Base-by-base conservation (phyloP, 176 grass and related monocot species). In the Eleusine indica region DNA sequence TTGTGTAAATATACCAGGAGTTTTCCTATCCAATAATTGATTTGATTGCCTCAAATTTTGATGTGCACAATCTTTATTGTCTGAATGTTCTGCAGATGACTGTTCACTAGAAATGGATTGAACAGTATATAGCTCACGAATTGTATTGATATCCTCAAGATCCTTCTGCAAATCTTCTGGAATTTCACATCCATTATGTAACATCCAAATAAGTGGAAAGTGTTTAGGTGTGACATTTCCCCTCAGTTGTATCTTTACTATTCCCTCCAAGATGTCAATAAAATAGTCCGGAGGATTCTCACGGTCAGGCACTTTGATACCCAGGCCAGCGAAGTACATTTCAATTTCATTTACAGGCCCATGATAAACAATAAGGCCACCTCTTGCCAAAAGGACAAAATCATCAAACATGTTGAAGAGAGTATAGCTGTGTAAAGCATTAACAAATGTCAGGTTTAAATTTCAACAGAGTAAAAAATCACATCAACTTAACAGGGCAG, bases 341-440 rank as follows among this genome's bases (percentile, higher is more conserved):
- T 91, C 92, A 52, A 88, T 87, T 83, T 86, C 83, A 68, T 77
- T 72, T 78, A 90, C 83, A 83, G 89, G 82, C 9, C 92, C 89
- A 83, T 86, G 84, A 75, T 94, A 91, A 83, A 82, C 87, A 89
- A 87, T 88, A 76, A 94, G 87, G 54, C 92, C 92, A 67, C 92
- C 92, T 86, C 88, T 94, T 88, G 92, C 89, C 89, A 94, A 83
- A 83, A 94, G 89, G 73, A 94, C 88, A 69, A 94, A 87, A 76
- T 94, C 87, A 19, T 94, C 89, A 82, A 91, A 94, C 87, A 91
- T 91, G 78, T 86, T 91, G 92, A 91, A 91, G 82, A 94, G 87
- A 77, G 82, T 89, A 77, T 91, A 94, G 89, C 92, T 94, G 89
- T 73, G n/a, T 46, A 86, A 37, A 58, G 82, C 74, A 85, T 68